phyloP scores from a whole-genome alignment of 2,329 filamentous ascomycete species.

The Hypoxylon sp. region DNA sequence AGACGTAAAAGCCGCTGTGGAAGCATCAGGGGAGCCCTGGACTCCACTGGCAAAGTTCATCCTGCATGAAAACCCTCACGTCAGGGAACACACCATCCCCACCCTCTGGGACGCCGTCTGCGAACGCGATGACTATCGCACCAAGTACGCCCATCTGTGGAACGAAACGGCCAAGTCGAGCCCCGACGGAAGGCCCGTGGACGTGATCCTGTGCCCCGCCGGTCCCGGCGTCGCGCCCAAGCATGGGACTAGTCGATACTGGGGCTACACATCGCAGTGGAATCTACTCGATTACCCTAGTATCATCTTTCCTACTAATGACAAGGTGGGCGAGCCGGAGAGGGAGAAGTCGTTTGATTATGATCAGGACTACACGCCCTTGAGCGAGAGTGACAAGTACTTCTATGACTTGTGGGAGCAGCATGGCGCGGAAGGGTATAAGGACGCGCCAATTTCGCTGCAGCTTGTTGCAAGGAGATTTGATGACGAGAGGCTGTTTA shows the following conservation, averaged over 20 bases:
- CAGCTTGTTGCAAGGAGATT: slow-evolving; percentile 57
- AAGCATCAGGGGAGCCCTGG: slow-evolving; percentile 70
- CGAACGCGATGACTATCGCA: slow-evolving; percentile 59
- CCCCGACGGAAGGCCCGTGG: slow-evolving; percentile 57
- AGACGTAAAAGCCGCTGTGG: slow-evolving; percentile 66
- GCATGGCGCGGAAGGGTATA: slow-evolving; percentile 57
- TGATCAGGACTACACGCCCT: slow-evolving; percentile 42
- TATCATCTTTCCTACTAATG: slow-evolving; percentile 70
- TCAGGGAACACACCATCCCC: slow-evolving; percentile 58
- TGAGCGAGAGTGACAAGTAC: slow-evolving; percentile 46
- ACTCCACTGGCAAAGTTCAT: slow-evolving; percentile 73
- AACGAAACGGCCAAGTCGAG: slow-evolving; percentile 53
- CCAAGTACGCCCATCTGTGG: slow-evolving; percentile 58
- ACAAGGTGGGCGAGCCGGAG: slow-evolving; percentile 25
- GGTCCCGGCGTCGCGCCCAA: slow-evolving; percentile 64
- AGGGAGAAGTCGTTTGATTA: slow-evolving; percentile 40
- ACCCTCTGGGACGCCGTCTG: slow-evolving; percentile 60
- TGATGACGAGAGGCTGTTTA: slow-evolving; percentile 58
- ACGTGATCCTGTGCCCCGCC: slow-evolving; percentile 74
- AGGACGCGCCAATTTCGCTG: slow-evolving; percentile 59
- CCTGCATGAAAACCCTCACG: slow-evolving; percentile 65
- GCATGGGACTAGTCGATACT: slow-evolving; percentile 67
- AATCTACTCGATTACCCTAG: slow-evolving; percentile 78
- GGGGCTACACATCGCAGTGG: slow-evolving; percentile 78
- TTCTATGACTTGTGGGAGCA: slow-evolving; percentile 54